These are phyloP conservation scores for Drechslerella coelobrocha DNA, from an alignment of 2,329 filamentous ascomycete genomes.

Conservation along the genomic window DNA sequence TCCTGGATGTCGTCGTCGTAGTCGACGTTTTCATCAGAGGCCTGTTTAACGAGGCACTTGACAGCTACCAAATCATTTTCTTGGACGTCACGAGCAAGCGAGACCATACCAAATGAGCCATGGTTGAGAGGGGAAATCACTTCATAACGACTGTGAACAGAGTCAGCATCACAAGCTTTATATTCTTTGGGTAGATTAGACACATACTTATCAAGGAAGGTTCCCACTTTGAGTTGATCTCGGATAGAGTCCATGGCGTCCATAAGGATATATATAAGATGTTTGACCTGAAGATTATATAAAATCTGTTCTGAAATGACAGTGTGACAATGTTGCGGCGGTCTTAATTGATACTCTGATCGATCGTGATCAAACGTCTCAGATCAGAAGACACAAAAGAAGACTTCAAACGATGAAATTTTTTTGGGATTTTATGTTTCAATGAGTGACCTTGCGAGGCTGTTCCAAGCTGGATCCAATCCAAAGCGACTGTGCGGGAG, in stretches of 20 bases:
- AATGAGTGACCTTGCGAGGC: slow-evolving; percentile 43
- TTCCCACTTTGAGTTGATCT: slow-evolving; percentile 78
- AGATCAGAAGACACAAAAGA: slow-evolving; percentile 48
- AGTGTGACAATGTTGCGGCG: slow-evolving; percentile 37
- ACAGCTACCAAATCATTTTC: slow-evolving; percentile 86
- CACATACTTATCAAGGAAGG: slow-evolving; percentile 73
- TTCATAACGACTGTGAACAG: slow-evolving; percentile 71
- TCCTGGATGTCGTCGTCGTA: slow-evolving; percentile 74
- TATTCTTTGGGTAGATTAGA: slow-evolving; percentile 4
- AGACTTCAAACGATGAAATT: slow-evolving; percentile 26
- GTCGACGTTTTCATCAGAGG: slow-evolving; percentile 67
- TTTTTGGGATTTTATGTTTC: not conserved
- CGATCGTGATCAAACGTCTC: slow-evolving; percentile 51
- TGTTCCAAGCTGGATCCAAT: slow-evolving; percentile 43
- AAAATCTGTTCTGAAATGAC: slow-evolving; percentile 8
- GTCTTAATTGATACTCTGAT: slow-evolving; percentile 38
- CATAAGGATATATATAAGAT: slow-evolving; percentile 26
- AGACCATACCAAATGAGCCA: slow-evolving; percentile 98
- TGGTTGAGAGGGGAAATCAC: slow-evolving; percentile 95
- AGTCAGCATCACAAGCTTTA: slow-evolving; percentile 13
- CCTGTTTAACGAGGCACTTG: slow-evolving; percentile 91
- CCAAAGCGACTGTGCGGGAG: slow-evolving; percentile 45
- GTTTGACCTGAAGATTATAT: slow-evolving; percentile 9
- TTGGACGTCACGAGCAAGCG: slow-evolving; percentile 80
- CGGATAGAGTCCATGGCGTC: slow-evolving; percentile 80